A percentile compares a stretch with the other conserved stretches of the same genome.
Evolutionary conservation across 169 alveolate species (phyloP).

Genomic region (Theileria parva): DNA sequence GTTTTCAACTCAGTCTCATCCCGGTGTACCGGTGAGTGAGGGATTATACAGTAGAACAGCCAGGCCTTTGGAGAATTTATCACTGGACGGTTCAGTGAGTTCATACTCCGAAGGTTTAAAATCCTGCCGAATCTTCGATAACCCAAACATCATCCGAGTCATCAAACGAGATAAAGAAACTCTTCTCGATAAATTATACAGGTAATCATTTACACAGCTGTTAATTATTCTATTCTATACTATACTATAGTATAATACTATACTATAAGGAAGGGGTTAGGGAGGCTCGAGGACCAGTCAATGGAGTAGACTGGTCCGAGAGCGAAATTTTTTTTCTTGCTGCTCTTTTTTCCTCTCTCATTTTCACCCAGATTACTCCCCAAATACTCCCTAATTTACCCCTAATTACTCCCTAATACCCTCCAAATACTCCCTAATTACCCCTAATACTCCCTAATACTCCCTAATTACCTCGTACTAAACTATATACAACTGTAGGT

Average conservation of each 20-base stretch:
- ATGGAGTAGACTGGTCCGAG: too few relatives aligned
- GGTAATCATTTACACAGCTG: neutral
- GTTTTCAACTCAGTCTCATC: constrained; percentile 10
- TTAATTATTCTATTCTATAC: too few relatives aligned
- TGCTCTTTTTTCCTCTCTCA: too few relatives aligned
- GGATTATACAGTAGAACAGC: constrained; percentile 51
- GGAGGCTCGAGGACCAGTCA: too few relatives aligned
- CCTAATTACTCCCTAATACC: too few relatives aligned
- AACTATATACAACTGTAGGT: constrained; percentile 32
- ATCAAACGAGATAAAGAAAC: constrained; percentile 37
- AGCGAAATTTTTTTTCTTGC: too few relatives aligned
- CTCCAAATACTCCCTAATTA: too few relatives aligned
- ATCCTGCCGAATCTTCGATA: constrained; percentile 64
- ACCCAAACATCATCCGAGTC: constrained; percentile 59
- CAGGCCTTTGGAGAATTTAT: constrained; percentile 25
- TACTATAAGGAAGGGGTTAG: neutral
- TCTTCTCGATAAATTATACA: constrained; percentile 26
- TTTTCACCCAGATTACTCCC: too few relatives aligned
- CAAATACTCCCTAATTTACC: too few relatives aligned
- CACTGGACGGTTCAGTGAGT: constrained; percentile 16
- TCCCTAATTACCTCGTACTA: too few relatives aligned
- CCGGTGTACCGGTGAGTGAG: neutral
- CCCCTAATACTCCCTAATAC: neutral
- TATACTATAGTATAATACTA: too few relatives aligned
- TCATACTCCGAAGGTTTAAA: constrained; percentile 45